Conservation (phyloP, 805 yeast species). For the Starmerella stigmatis region DNA sequence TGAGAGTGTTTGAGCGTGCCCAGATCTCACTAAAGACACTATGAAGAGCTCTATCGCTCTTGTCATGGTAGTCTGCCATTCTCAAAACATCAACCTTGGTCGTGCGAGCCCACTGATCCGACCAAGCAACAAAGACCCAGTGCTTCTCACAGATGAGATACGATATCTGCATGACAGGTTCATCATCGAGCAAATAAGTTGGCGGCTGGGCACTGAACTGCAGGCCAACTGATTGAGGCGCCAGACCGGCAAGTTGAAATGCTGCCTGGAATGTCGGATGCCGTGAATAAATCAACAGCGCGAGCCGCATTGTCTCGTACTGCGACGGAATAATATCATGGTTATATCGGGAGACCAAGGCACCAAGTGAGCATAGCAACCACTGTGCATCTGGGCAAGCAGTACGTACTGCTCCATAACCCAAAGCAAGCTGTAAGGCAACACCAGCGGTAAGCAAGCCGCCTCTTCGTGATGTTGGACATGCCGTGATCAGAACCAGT, state of each 20-base stretch:
- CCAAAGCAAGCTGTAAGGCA: constrained; percentile 25
- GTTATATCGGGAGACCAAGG: constrained; percentile 24
- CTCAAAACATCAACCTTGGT: constrained; percentile 47
- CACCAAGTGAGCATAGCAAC: constrained; percentile 20
- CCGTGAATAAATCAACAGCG: constrained; percentile 29
- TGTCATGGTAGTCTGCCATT: constrained; percentile 15
- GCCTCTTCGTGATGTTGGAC: constrained; percentile 18
- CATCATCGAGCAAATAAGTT: constrained; percentile 42
- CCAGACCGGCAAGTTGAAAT: constrained; percentile 30
- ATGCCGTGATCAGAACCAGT: constrained; percentile 14
- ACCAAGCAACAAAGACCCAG: constrained; percentile 85
- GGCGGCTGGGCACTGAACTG: constrained; percentile 18
- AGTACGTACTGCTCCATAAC: constrained; percentile 20
- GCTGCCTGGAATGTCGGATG: constrained; percentile 25
- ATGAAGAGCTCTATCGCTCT: constrained; percentile 15
- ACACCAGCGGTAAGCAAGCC: constrained; percentile 16
- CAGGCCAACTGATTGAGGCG: constrained; percentile 27
- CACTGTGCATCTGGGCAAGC: constrained; percentile 19
- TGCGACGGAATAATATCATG: constrained; percentile 27
- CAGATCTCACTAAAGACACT: constrained; percentile 20
- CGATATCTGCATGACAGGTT: constrained; percentile 71
- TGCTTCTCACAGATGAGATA: constrained; percentile 69
- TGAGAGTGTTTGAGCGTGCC: constrained; percentile 13
- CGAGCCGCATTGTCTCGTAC: constrained; percentile 23
- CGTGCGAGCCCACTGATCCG: constrained; percentile 67